phyloP scores from a whole-genome alignment of 768 basidiomycete genomes.

The Wakefieldia striispora region DNA sequence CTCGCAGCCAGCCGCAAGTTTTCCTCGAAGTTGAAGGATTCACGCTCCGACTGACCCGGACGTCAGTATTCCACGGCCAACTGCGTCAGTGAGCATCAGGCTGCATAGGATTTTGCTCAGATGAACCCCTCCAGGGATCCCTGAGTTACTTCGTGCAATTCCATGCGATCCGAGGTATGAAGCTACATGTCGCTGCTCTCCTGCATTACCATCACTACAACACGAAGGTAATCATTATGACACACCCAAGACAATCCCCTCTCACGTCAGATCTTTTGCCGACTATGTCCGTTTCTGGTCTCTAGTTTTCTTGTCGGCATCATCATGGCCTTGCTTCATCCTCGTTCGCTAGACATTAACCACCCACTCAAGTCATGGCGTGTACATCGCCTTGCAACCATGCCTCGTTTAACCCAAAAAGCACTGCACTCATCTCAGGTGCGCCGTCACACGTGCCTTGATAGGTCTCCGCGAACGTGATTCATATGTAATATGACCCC shows the following conservation, averaged over 20 bases:
- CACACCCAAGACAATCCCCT: conserved; percentile 1
- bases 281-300: conserved; percentile 9
- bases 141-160: background rate
- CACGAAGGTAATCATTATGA: conserved; percentile 5
- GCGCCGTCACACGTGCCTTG: conserved; percentile 22
- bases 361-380: conserved; percentile 17
- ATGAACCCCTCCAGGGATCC: background rate
- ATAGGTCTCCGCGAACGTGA: conserved; percentile 21
- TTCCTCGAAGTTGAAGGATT: conserved; percentile 15
- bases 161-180: conserved; percentile 7
- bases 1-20: conserved; percentile 26
- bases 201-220: background rate
- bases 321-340: conserved; percentile 25
- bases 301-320: background rate
- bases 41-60: conserved; percentile 7
- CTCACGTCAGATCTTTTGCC: conserved; percentile 4
- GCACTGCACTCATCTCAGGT: conserved; percentile 18
- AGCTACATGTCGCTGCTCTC: conserved; percentile 1
- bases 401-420: conserved; percentile 18
- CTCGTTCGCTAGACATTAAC: conserved; percentile 15
- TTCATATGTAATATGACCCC: conserved; percentile 29
- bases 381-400: conserved; percentile 25
- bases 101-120: background rate
- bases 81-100: background rate
- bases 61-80: conserved; percentile 3